Conservation (phyloP, 176 grass and related monocot species). For the Oryza punctata region DNA sequence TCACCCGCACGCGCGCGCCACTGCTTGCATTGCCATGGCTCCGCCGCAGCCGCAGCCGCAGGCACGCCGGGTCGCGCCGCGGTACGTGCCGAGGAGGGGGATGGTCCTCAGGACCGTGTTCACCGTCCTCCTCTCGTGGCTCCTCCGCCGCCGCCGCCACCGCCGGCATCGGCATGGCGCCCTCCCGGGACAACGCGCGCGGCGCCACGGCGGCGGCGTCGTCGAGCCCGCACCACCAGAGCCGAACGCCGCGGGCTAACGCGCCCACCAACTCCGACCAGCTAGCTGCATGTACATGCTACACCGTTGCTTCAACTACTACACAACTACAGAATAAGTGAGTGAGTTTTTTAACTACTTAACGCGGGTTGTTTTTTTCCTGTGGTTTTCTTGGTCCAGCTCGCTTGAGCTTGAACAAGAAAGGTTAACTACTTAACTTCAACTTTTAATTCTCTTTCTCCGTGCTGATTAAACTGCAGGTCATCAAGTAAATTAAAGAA, state of each 20-base stretch:
- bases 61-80: background rate
- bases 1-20: too few relatives aligned
- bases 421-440: background rate
- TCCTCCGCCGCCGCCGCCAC: background rate
- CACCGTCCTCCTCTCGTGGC: conserved; percentile 28
- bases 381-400: background rate
- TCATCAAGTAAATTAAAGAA: background rate
- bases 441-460: background rate
- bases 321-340: too few relatives aligned
- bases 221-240: background rate
- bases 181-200: background rate
- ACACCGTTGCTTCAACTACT: too few relatives aligned
- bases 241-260: background rate
- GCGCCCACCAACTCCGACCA: too few relatives aligned
- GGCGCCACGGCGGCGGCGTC: background rate
- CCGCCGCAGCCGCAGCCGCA: background rate
- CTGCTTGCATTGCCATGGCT: background rate
- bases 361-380: conserved; percentile 5
- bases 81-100: conserved; percentile 37
- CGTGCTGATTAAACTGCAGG: background rate
- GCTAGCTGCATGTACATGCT: too few relatives aligned
- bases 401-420: background rate
- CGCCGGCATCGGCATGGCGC: too few relatives aligned
- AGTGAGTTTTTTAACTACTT: background rate
- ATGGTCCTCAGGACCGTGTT: conserved; percentile 22